These are phyloP conservation scores for Adansonia grandidieri DNA, from an alignment of 441 rosid species.

Conservation along the genomic window DNA sequence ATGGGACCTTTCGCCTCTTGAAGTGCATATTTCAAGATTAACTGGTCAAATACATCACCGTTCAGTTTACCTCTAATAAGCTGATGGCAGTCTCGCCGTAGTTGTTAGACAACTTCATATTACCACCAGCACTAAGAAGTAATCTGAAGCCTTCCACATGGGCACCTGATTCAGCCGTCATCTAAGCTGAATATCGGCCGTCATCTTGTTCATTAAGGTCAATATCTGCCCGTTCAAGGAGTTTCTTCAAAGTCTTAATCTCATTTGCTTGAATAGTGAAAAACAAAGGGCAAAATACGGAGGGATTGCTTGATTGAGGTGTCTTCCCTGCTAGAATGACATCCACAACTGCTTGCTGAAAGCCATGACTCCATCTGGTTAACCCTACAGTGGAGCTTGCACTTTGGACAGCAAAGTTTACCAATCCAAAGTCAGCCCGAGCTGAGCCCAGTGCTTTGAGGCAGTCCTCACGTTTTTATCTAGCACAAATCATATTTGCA, in stretches of 20 bases:
- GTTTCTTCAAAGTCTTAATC: conserved; percentile 39
- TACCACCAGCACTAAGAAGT: conserved; percentile 48
- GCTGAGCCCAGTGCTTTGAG: conserved; percentile 37
- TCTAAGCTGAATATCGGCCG: conserved; percentile 47
- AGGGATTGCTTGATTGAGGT: conserved; percentile 41
- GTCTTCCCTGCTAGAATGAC: conserved; percentile 37
- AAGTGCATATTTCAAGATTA: conserved; percentile 44
- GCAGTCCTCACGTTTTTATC: conserved; percentile 40
- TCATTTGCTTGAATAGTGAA: conserved; percentile 40
- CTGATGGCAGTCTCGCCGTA: conserved; percentile 47
- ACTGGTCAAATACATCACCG: conserved; percentile 38
- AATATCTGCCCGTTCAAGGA: conserved; percentile 29
- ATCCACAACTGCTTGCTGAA: conserved; percentile 31
- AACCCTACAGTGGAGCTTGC: conserved; percentile 38
- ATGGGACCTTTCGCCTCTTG: conserved; percentile 36
- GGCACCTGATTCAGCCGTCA: conserved; percentile 45
- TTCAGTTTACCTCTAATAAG: conserved; percentile 37
- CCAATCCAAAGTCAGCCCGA: conserved; percentile 43
- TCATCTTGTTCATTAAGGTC: conserved; percentile 46
- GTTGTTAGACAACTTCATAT: conserved; percentile 42
- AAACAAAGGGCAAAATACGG: conserved; percentile 39
- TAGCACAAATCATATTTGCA: conserved; percentile 43
- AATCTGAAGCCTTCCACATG: conserved; percentile 43
- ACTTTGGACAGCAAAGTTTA: conserved; percentile 37
- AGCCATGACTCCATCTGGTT: conserved; percentile 31